Conservation (phyloP, 768 basidiomycete genomes). For the Lactarius vividus region DNA sequence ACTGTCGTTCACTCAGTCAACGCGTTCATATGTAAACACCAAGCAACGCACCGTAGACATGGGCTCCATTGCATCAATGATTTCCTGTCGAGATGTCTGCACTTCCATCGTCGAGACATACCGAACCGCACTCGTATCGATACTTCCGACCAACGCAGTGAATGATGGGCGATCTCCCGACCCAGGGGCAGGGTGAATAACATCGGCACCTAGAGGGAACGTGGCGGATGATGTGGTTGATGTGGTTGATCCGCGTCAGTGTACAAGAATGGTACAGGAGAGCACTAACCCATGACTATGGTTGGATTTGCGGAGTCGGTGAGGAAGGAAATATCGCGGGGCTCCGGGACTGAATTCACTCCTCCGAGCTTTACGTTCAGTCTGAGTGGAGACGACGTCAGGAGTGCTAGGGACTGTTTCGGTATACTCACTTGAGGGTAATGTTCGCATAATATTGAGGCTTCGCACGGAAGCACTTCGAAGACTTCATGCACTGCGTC, state of each 20-base stretch:
- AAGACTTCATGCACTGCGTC: slow-evolving; percentile 72
- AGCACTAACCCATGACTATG: slow-evolving; percentile 66
- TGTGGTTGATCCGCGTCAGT: too few relatives aligned
- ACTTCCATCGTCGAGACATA: slow-evolving; percentile 62
- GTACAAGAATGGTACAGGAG: too few relatives aligned
- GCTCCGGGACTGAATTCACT: slow-evolving; percentile 75
- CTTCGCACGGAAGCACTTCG: slow-evolving; percentile 65
- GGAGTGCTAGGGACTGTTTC: neutral
- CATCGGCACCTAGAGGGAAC: slow-evolving; percentile 61
- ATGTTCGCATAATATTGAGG: slow-evolving; percentile 82
- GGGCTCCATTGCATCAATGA: slow-evolving; percentile 64
- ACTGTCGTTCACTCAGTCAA: slow-evolving; percentile 35
- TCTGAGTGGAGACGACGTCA: slow-evolving; percentile 37
- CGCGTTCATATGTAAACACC: neutral
- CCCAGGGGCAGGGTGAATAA: slow-evolving; percentile 83
- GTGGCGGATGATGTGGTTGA: neutral
- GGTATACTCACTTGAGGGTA: slow-evolving; percentile 60
- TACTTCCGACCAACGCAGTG: slow-evolving; percentile 74
- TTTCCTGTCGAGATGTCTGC: slow-evolving; percentile 68
- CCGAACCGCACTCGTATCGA: slow-evolving; percentile 74
- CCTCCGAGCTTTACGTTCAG: slow-evolving; percentile 85
- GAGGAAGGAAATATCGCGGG: slow-evolving; percentile 59
- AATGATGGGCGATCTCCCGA: slow-evolving; percentile 76
- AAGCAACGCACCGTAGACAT: slow-evolving; percentile 58
- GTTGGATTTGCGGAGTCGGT: slow-evolving; percentile 73